phyloP scores from a whole-genome alignment of 208 protist genomes.

The Leishmania mexicana region DNA sequence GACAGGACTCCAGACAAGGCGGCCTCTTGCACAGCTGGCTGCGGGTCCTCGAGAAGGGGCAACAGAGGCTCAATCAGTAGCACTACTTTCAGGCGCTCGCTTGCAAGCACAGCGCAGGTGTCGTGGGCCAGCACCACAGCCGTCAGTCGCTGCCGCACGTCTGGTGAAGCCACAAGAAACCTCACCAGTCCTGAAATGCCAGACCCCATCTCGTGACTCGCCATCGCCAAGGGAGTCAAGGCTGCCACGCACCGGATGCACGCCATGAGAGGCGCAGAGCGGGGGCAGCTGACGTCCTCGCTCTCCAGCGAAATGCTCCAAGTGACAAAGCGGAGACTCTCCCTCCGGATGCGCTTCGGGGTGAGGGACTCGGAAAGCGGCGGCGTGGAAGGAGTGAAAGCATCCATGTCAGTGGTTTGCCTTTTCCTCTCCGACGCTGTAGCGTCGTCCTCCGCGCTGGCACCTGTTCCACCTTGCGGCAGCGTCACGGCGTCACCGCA shows the following conservation, averaged over 20 bases:
- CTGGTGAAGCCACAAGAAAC: conserved; percentile 35
- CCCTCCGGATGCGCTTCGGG: conserved; percentile 2
- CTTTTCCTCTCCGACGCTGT: too few species aligned
- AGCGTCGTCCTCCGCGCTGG: neutral
- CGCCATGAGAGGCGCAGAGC: conserved; percentile 21
- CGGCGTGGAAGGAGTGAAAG: neutral
- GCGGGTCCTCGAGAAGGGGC: conserved; percentile 49
- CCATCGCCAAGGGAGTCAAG: conserved; percentile 34
- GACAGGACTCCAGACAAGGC: conserved; percentile 54
- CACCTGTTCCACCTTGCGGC: neutral
- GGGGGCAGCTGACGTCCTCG: conserved; percentile 20
- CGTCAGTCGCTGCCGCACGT: conserved; percentile 41
- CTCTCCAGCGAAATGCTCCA: conserved; percentile 14
- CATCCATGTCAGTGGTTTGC: neutral
- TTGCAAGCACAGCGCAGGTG: conserved; percentile 35
- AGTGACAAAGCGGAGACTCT: conserved; percentile 40
- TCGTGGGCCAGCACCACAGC: conserved; percentile 50
- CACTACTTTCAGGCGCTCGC: conserved; percentile 39
- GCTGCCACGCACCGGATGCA: conserved; percentile 37
- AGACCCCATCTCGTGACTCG: conserved; percentile 33
- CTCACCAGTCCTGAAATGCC: conserved; percentile 52
- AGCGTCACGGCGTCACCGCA: conserved; percentile 22
- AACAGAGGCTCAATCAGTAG: conserved; percentile 53
- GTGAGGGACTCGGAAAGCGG: neutral
- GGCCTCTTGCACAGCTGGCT: conserved; percentile 55